phyloP scores from a whole-genome alignment of 2,329 filamentous ascomycete genomes.

The Pseudohalonectria lignicola region DNA sequence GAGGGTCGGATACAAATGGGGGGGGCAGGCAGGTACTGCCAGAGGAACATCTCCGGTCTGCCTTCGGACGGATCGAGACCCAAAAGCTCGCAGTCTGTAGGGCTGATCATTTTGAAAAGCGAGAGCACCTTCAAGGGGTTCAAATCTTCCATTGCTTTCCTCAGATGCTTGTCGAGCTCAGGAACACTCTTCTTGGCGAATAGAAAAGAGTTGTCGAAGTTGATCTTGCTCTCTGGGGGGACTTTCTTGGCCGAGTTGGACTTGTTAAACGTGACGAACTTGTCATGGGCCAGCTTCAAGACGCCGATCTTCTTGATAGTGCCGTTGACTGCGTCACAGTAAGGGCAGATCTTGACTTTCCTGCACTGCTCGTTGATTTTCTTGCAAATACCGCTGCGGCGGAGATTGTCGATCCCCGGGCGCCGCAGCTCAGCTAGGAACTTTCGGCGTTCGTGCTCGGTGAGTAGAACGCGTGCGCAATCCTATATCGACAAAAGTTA shows the following conservation, averaged over 20 bases:
- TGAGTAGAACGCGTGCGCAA: slow-evolving; percentile 74
- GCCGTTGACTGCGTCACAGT: slow-evolving; percentile 76
- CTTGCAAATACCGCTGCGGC: slow-evolving; percentile 74
- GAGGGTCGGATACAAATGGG: slow-evolving; percentile 91
- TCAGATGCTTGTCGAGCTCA: slow-evolving; percentile 82
- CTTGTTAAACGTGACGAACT: slow-evolving; percentile 77
- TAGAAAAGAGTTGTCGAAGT: slow-evolving; percentile 77
- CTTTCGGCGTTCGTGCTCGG: slow-evolving; percentile 64
- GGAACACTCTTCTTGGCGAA: slow-evolving; percentile 66
- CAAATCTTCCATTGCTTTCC: slow-evolving; percentile 88
- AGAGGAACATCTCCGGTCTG: slow-evolving; percentile 91
- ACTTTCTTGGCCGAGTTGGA: slow-evolving; percentile 81
- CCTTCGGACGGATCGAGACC: slow-evolving; percentile 80
- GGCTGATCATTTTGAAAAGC: slow-evolving; percentile 78
- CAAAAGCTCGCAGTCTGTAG: slow-evolving; percentile 80
- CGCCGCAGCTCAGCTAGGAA: slow-evolving; percentile 74
- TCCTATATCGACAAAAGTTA: slow-evolving; percentile 32
- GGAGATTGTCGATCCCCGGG: slow-evolving; percentile 76
- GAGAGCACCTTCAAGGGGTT: slow-evolving; percentile 84
- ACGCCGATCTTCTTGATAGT: slow-evolving; percentile 85
- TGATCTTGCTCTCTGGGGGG: slow-evolving; percentile 67
- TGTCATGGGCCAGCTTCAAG: slow-evolving; percentile 92
- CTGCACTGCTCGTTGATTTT: slow-evolving; percentile 81
- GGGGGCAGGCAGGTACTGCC: slow-evolving; percentile 90
- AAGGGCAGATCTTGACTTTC: slow-evolving; percentile 73